phyloP scores from a whole-genome alignment of 1,284 basidiomycete species.

The Porphyrellus sp. region DNA sequence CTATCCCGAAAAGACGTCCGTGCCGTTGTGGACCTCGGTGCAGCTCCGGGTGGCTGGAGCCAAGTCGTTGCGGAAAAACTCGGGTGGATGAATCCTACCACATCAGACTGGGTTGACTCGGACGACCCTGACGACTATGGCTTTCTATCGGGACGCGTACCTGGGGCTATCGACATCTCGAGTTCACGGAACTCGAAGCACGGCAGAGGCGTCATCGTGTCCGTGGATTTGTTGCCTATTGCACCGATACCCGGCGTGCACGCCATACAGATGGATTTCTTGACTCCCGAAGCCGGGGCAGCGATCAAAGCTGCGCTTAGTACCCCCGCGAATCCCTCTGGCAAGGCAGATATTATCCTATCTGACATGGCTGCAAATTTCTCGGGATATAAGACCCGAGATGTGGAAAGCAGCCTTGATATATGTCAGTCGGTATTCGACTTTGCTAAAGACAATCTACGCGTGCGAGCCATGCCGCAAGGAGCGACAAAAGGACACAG shows the following conservation, averaged over 20 bases:
- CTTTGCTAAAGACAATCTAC: slow-evolving; percentile 55
- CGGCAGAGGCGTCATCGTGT: slow-evolving; percentile 59
- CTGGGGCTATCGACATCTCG: background rate
- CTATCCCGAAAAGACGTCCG: slow-evolving; percentile 50
- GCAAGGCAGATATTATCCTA: slow-evolving; percentile 66
- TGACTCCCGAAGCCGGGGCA: slow-evolving; percentile 51
- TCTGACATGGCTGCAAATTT: slow-evolving; percentile 78
- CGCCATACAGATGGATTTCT: slow-evolving; percentile 72
- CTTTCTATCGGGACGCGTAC: background rate
- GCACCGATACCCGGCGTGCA: slow-evolving; percentile 65
- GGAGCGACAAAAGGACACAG: slow-evolving; percentile 31
- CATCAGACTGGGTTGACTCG: background rate
- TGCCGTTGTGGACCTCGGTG: slow-evolving; percentile 79
- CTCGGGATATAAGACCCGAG: slow-evolving; percentile 58
- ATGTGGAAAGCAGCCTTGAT: slow-evolving; percentile 58
- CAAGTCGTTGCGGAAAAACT: slow-evolving; percentile 71
- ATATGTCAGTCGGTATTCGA: slow-evolving; percentile 62
- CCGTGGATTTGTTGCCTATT: slow-evolving; percentile 73
- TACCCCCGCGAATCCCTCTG: slow-evolving; percentile 35
- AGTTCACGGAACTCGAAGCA: slow-evolving; percentile 6
- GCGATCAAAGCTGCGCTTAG: slow-evolving; percentile 49
- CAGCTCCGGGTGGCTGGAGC: slow-evolving; percentile 87
- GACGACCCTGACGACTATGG: background rate
- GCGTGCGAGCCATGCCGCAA: slow-evolving; percentile 42
- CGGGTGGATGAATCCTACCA: slow-evolving; percentile 37